Conservation (phyloP, 257 asterid species). For the Scutellaria galericulata region DNA sequence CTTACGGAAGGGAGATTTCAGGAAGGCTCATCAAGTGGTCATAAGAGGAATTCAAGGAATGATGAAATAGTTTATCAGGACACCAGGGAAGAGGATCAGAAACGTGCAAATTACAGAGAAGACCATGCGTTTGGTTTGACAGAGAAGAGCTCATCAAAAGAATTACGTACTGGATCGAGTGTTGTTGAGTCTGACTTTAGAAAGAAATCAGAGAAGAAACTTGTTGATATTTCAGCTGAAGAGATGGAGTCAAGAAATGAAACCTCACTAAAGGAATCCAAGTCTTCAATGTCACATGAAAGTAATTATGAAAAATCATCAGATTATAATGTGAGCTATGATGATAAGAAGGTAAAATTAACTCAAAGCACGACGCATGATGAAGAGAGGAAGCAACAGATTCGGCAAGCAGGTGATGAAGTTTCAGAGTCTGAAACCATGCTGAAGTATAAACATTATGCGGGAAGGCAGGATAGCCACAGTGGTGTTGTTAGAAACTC, state of each 20-base stretch:
- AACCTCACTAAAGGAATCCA: conserved; percentile 43
- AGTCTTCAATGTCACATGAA: conserved; percentile 39
- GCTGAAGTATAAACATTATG: conserved; percentile 61
- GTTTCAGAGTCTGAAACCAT: conserved; percentile 48
- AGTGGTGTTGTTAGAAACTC: conserved; percentile 40
- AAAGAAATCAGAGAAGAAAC: conserved; percentile 89
- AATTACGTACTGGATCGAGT: conserved; percentile 44
- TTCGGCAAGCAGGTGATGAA: conserved; percentile 47
- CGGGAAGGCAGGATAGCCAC: conserved; percentile 42
- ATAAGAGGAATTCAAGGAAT: conserved; percentile 45
- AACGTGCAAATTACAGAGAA: conserved; percentile 45
- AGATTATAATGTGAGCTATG: conserved; percentile 46
- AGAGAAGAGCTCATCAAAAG: conserved; percentile 44
- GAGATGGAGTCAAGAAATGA: conserved; percentile 52
- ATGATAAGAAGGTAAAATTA: conserved; percentile 46
- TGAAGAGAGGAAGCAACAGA: conserved; percentile 44
- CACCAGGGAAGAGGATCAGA: conserved; percentile 36
- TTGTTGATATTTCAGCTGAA: conserved; percentile 60
- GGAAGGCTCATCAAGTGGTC: conserved; percentile 42
- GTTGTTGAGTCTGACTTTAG: conserved; percentile 60
- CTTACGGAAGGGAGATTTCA: conserved; percentile 44
- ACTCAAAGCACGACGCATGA: conserved; percentile 40
- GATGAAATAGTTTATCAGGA: conserved; percentile 44
- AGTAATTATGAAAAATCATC: conserved; percentile 45
- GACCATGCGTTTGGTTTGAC: conserved; percentile 46